A percentile compares a stretch with the other conserved stretches of the same genome.
phyloP scores from a whole-genome alignment of 495 filamentous ascomycete species.

The Lasiosphaeria hispida region DNA sequence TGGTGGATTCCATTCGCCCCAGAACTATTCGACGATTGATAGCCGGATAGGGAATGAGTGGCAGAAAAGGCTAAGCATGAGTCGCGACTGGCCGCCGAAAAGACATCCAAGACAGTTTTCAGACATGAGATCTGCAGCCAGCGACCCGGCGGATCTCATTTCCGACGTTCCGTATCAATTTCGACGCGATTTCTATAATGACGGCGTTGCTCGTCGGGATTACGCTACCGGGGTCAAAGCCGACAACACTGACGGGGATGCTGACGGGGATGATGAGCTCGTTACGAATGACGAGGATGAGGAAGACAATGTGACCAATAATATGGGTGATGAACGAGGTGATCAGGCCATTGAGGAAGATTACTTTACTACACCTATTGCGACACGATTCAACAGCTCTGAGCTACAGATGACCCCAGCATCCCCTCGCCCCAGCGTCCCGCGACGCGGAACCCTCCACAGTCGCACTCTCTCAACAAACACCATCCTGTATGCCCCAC shows the following conservation, averaged over 20 bases:
- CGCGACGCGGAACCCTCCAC: conserved; percentile 44
- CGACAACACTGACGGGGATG: conserved; percentile 70
- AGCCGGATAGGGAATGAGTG: conserved; percentile 38
- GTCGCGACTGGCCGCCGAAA: conserved; percentile 39
- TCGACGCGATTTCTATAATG: conserved; percentile 23
- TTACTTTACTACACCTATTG: conserved; percentile 47
- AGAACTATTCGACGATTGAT: conserved; percentile 47
- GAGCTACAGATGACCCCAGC: conserved; percentile 24
- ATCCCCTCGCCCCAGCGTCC: conserved; percentile 33
- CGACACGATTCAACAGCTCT: conserved; percentile 26
- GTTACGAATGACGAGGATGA: conserved; percentile 70
- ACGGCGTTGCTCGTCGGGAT: conserved; percentile 25
- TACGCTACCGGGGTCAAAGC: conserved; percentile 33
- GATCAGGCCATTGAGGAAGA: conserved; percentile 37
- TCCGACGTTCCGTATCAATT: conserved; percentile 40
- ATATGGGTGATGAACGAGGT: conserved; percentile 8
- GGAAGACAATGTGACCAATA: conserved; percentile 40
- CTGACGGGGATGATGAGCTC: conserved; percentile 86
- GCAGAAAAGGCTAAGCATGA: conserved; percentile 42
- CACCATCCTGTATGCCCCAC: conserved; percentile 72
- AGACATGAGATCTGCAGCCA: conserved; percentile 51
- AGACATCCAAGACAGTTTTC: conserved; percentile 41
- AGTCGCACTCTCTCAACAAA: conserved; percentile 69
- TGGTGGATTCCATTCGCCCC: conserved; percentile 59
- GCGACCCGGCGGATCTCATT: conserved; percentile 54